These are phyloP conservation scores for Conringia planisiliqua DNA, from an alignment of 345 rosid species.

Conservation along the genomic window DNA sequence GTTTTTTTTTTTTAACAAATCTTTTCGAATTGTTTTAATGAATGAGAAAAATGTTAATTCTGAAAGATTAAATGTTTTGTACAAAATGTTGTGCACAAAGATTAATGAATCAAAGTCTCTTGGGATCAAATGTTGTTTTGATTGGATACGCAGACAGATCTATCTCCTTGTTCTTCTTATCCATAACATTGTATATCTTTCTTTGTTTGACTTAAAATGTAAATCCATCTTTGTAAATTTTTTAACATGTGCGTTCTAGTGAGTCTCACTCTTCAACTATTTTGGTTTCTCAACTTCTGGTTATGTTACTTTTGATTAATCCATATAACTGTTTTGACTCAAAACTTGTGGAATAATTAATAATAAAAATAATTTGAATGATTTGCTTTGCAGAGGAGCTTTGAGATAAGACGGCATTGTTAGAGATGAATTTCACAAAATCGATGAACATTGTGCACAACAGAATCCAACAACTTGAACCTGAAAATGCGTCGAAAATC, in stretches of 20 bases:
- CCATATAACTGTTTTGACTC: constrained; percentile 18
- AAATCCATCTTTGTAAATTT: not conserved
- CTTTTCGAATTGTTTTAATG: not conserved
- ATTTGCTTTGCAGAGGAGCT: constrained; percentile 7
- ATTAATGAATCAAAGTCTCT: too few relatives aligned
- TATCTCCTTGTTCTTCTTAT: constrained; percentile 9
- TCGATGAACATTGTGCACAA: constrained; percentile 73
- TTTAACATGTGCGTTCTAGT: constrained; percentile 20
- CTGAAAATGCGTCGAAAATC: constrained; percentile 77
- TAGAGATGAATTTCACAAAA: constrained; percentile 72
- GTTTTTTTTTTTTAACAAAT: not conserved
- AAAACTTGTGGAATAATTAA: not conserved
- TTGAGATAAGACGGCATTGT: not conserved
- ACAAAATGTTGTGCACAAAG: too few relatives aligned
- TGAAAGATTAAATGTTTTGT: too few relatives aligned
- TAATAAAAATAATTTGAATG: not conserved
- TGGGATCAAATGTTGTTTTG: not conserved
- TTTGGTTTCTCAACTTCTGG: constrained; percentile 13
- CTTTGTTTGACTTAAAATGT: constrained; percentile 19
- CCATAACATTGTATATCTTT: not conserved
- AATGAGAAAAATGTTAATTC: not conserved
- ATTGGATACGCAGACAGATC: constrained; percentile 11
- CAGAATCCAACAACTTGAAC: constrained; percentile 82
- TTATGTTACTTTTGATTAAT: constrained; percentile 3
- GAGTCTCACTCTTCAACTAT: constrained; percentile 19